Conservation (phyloP, 1,284 basidiomycete species). For the Ganoderma boninense region DNA sequence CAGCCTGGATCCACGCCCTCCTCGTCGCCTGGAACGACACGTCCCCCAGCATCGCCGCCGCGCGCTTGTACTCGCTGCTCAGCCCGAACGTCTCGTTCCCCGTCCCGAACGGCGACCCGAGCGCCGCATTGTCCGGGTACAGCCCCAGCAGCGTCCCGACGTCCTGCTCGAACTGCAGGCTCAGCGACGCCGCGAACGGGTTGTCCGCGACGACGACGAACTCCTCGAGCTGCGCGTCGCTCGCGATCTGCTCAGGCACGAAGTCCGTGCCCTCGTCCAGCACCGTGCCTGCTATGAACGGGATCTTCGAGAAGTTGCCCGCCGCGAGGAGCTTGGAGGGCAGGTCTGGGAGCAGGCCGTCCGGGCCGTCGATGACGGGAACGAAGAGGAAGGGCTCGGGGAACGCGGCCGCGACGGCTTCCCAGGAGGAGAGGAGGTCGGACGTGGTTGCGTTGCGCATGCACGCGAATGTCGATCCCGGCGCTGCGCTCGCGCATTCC, state of each 20-base stretch:
- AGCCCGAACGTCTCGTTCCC: slow-evolving; percentile 43
- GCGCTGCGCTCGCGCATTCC: slow-evolving; percentile 14
- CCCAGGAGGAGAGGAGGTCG: slow-evolving; percentile 15
- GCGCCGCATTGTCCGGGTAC: slow-evolving; percentile 40
- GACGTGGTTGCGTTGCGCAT: slow-evolving; percentile 8
- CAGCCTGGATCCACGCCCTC: slow-evolving; percentile 35
- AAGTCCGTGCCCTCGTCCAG: slow-evolving; percentile 48
- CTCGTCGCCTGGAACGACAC: slow-evolving; percentile 50
- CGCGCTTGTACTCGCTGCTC: slow-evolving; percentile 47
- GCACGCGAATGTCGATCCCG: slow-evolving; percentile 14
- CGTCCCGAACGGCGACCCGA: slow-evolving; percentile 58
- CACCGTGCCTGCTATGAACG: slow-evolving; percentile 30
- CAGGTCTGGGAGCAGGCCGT: slow-evolving; percentile 27
- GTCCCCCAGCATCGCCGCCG: slow-evolving; percentile 54
- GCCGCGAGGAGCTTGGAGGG: slow-evolving; percentile 26
- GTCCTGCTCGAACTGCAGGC: slow-evolving; percentile 36
- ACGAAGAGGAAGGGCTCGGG: slow-evolving; percentile 23
- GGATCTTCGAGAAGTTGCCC: slow-evolving; percentile 29
- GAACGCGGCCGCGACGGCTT: neutral
- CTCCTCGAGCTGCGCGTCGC: slow-evolving; percentile 40
- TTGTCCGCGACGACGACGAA: slow-evolving; percentile 17
- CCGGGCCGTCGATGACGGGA: slow-evolving; percentile 28
- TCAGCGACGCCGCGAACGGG: slow-evolving; percentile 41
- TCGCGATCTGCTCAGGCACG: slow-evolving; percentile 40
- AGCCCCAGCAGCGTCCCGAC: slow-evolving; percentile 48